phyloP scores from a whole-genome alignment of 768 basidiomycete genomes.

The Lentinus tigrinus region DNA sequence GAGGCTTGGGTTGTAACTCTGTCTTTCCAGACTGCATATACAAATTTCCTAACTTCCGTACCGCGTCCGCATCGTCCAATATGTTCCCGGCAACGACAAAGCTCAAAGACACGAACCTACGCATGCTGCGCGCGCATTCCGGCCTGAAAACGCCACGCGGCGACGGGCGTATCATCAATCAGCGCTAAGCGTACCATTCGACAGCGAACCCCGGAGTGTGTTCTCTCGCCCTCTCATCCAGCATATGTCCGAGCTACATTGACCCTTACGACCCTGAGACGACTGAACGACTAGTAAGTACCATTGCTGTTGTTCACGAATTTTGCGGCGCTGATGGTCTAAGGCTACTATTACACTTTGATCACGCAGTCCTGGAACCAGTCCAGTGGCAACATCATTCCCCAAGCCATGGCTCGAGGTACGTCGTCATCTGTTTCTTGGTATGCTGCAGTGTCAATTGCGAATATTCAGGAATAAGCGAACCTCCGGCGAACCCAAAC shows the following conservation, averaged over 20 bases:
- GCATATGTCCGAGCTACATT: not conserved
- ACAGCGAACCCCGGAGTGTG: constrained; percentile 6
- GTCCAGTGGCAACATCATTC: constrained; percentile 6
- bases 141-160: not conserved
- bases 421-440: not conserved
- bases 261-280: constrained; percentile 8
- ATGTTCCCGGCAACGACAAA: not conserved
- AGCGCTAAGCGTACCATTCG: constrained; percentile 4
- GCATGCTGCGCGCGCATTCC: not conserved
- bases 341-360: not conserved
- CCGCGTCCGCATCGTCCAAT: not conserved
- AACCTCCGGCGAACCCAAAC: constrained; percentile 12
- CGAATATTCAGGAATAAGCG: not conserved
- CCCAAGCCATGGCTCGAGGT: constrained; percentile 23
- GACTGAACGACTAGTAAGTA: constrained; percentile 11
- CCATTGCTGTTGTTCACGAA: not conserved
- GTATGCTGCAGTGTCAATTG: not conserved
- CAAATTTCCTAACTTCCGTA: not conserved
- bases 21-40: too few relatives aligned
- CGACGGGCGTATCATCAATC: constrained; percentile 3
- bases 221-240: constrained; percentile 5
- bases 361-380: constrained; percentile 1
- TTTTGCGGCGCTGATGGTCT: not conserved
- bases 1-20: too few relatives aligned
- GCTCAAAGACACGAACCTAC: not conserved